Conservation (phyloP, 2,329 filamentous ascomycete species). For the Coniochaeta hoffmannii region DNA sequence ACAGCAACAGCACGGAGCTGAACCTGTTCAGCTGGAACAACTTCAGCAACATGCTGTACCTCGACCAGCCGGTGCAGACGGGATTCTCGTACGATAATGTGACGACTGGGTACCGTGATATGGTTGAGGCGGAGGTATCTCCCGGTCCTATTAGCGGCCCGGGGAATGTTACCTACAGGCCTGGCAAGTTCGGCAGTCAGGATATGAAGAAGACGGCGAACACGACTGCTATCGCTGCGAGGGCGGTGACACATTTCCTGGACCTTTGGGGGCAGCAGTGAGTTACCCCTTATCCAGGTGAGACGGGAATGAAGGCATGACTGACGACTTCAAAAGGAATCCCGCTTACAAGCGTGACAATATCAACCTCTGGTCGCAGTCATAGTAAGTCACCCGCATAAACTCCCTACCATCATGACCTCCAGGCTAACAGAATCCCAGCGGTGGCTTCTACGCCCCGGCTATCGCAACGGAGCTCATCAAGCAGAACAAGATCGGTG, state of each 20-base stretch:
- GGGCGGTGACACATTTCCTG: slow-evolving; percentile 46
- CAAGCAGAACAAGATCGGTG: slow-evolving; percentile 1
- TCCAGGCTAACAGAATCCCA: neutral
- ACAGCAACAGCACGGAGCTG: slow-evolving; percentile 35
- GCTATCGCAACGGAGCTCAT: slow-evolving; percentile 22
- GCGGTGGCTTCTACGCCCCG: slow-evolving; percentile 32
- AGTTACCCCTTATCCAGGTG: neutral
- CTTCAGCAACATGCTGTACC: slow-evolving; percentile 54
- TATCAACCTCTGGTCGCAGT: slow-evolving; percentile 31
- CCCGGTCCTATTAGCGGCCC: neutral
- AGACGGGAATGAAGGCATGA: neutral
- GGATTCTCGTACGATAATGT: slow-evolving; percentile 18
- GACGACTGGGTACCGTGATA: slow-evolving; percentile 13
- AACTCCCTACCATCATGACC: neutral
- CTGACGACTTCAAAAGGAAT: slow-evolving; percentile 23
- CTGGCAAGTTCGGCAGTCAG: slow-evolving; percentile 32
- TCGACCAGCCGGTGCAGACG: slow-evolving; percentile 44
- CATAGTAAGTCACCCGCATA: slow-evolving; percentile 9
- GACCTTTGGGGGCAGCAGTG: slow-evolving; percentile 47
- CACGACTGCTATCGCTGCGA: slow-evolving; percentile 40
- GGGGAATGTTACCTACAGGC: slow-evolving; percentile 6
- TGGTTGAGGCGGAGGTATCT: slow-evolving; percentile 6
- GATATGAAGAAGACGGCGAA: slow-evolving; percentile 34
- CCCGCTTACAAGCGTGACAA: slow-evolving; percentile 38
- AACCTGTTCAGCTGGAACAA: slow-evolving; percentile 56